phyloP scores from a whole-genome alignment of 2,329 filamentous ascomycete genomes.

The Cladophialophora carrionii region DNA sequence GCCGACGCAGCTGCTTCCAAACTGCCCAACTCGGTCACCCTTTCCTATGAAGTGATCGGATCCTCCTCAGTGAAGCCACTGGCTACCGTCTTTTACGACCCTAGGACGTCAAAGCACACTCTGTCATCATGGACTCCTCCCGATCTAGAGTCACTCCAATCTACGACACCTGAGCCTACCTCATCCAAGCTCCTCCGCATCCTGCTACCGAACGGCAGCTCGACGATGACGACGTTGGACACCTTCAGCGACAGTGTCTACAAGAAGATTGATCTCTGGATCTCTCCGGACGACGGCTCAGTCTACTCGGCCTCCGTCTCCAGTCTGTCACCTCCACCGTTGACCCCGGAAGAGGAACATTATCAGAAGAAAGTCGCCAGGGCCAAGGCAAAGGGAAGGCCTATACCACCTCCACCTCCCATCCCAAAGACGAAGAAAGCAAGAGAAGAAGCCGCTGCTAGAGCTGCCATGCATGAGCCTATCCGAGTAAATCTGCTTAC shows the following conservation, averaged over 20 bases:
- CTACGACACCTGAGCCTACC: slow-evolving; percentile 48
- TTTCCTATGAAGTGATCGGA: slow-evolving; percentile 37
- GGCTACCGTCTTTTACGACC: slow-evolving; percentile 49
- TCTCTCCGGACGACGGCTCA: slow-evolving; percentile 47
- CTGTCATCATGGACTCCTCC: slow-evolving; percentile 49
- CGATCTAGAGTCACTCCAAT: slow-evolving; percentile 22
- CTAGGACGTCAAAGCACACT: slow-evolving; percentile 43
- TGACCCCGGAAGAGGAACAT: slow-evolving; percentile 32
- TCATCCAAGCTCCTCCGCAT: slow-evolving; percentile 57
- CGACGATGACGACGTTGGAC: slow-evolving; percentile 46
- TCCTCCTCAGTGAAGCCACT: slow-evolving; percentile 39
- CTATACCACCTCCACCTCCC: slow-evolving; percentile 33
- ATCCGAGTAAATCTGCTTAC: slow-evolving; percentile 45
- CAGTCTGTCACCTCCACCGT: slow-evolving; percentile 32
- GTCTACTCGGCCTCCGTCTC: slow-evolving; percentile 45
- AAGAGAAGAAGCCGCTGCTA: slow-evolving; percentile 32
- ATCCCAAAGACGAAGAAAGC: slow-evolving; percentile 35
- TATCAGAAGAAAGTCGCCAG: slow-evolving; percentile 35
- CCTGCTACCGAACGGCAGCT: slow-evolving; percentile 41
- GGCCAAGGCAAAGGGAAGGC: slow-evolving; percentile 36
- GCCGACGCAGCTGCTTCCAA: slow-evolving; percentile 24
- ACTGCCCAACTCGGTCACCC: slow-evolving; percentile 34
- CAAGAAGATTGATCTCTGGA: slow-evolving; percentile 47
- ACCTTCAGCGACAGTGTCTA: slow-evolving; percentile 40
- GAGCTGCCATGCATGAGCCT: slow-evolving; percentile 27